Evolutionary conservation across 2,329 filamentous ascomycete genomes (phyloP).

Genomic region (Aphanocladium album): DNA sequence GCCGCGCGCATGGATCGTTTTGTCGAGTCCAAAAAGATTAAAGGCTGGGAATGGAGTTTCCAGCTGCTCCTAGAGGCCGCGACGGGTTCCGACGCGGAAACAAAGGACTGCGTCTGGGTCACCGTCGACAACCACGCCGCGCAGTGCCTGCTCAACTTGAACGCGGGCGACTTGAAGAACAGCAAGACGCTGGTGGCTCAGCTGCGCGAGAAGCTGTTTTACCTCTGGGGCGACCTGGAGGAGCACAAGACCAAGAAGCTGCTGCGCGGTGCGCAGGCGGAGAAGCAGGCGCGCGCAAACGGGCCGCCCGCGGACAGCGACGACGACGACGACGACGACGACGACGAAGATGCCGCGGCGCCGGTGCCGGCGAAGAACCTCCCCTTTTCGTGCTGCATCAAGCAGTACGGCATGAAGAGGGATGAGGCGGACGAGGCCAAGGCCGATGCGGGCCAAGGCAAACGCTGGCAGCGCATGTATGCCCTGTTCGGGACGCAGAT

Average conservation of each 20-base stretch:
- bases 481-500: conserved; percentile 48
- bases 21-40: conserved; percentile 19
- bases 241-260: conserved; percentile 53
- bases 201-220: conserved; percentile 66
- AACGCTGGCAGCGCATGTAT: conserved; percentile 59
- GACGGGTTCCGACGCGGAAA: conserved; percentile 23
- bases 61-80: conserved; percentile 72
- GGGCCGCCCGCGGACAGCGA: conserved; percentile 36
- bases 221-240: conserved; percentile 82
- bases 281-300: conserved; percentile 20
- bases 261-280: conserved; percentile 23
- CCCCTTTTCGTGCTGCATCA: conserved; percentile 66
- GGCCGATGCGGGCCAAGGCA: conserved; percentile 40
- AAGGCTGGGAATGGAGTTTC: conserved; percentile 78
- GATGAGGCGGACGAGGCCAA: conserved; percentile 34
- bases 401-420: conserved; percentile 60
- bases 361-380: conserved; percentile 39
- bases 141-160: conserved; percentile 43
- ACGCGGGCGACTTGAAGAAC: conserved; percentile 52
- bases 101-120: conserved; percentile 55
- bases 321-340: conserved; percentile 21
- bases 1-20: conserved; percentile 20
- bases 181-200: conserved; percentile 41
- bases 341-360: not conserved
- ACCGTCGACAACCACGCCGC: conserved; percentile 57